Base-by-base conservation (phyloP, 2,329 filamentous ascomycete species). In the Xylaria digitata region DNA sequence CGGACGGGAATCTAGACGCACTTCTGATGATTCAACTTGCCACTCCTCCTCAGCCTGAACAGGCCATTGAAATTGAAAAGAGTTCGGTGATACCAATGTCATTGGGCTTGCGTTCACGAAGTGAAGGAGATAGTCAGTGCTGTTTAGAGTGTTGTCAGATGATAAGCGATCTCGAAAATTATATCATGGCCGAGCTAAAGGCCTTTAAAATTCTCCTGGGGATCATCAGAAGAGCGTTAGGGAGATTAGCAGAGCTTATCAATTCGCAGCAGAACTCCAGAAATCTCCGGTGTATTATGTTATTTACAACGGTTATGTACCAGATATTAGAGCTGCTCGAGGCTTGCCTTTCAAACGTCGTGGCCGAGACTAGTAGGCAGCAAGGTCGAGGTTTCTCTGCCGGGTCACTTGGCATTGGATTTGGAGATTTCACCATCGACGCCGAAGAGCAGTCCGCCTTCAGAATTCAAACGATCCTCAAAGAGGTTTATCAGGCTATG, bases 141-240 rank as follows among this genome's bases (percentile, higher is more conserved):
- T 66, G 43, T 23, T 17, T 62, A n/a, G 63, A 66, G 19, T 69
- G 59, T 34, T 69, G 54, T 43, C 54, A 67, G n/a, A 63, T 69
- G n/a, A 64, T 67, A 3, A 55, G 19, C 11, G 63, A 69, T 13
- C 54, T 69, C 1, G 67, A 69, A 52, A 63, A 52, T n/a, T 64
- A 57, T 26, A 69, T 66, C 50, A 48, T 64, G 42, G 17, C 45
- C 6, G 67, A 66, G 11, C 30, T 69, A 5, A 66, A 46, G 13
- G 42, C 32, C 21, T 64, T 50, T 19, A 69, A 69, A 17, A 64
- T 69, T 19, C 40, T 67, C 13, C 17, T 69, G 1, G 59, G 59
- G 1, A 64, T 67, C n/a, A 34, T 64, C 1, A 66, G 45, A 15
- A 8, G 45, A 21, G 49, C 48, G 26, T 50, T 66, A 3, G 49